phyloP scores from a whole-genome alignment of 352 stramenopile species.

The Globisporangium okanoganense region DNA sequence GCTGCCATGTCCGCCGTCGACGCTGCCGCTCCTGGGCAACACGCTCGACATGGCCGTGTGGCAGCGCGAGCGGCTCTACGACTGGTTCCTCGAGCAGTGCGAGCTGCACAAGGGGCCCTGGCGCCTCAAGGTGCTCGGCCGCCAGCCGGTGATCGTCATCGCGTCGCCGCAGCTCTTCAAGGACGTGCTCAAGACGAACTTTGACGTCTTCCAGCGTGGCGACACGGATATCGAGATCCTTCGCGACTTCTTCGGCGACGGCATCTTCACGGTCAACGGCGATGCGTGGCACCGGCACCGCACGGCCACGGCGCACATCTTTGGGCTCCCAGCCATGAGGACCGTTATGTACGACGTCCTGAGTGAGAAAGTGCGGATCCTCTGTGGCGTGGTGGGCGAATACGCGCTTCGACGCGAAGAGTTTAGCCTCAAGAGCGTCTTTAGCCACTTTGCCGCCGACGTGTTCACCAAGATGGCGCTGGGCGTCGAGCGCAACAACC shows the following conservation, averaged over 20 bases:
- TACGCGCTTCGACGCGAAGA: slow-evolving; percentile 10
- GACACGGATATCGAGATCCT: slow-evolving; percentile 28
- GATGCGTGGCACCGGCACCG: slow-evolving; percentile 66
- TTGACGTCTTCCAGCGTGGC: slow-evolving; percentile 78
- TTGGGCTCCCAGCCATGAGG: slow-evolving; percentile 58
- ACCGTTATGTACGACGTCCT: slow-evolving; percentile 53
- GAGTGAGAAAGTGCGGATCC: slow-evolving; percentile 28
- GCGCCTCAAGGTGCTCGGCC: slow-evolving; percentile 31
- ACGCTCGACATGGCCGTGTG: slow-evolving; percentile 42
- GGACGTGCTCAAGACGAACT: slow-evolving; percentile 61
- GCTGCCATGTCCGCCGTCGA: slow-evolving; percentile 34
- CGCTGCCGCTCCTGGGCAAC: slow-evolving; percentile 50
- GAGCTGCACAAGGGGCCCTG: slow-evolving; percentile 37
- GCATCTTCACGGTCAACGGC: slow-evolving; percentile 74
- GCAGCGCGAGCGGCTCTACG: slow-evolving; percentile 47
- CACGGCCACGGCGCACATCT: slow-evolving; percentile 88
- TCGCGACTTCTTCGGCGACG: slow-evolving; percentile 65
- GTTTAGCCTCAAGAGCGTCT: slow-evolving; percentile 45
- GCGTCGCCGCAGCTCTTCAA: slow-evolving; percentile 43
- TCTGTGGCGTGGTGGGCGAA: slow-evolving; percentile 29
- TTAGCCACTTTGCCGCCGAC: slow-evolving; percentile 59
- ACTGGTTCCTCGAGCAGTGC: slow-evolving; percentile 59
- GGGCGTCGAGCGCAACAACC: slow-evolving; percentile 33
- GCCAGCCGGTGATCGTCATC: slow-evolving; percentile 36
- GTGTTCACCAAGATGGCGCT: slow-evolving; percentile 57